Percentiles rank a stretch among this genome's conserved stretches.
Conservation (phyloP, 495 filamentous ascomycete species). For the Hypoxylon trugodes region DNA sequence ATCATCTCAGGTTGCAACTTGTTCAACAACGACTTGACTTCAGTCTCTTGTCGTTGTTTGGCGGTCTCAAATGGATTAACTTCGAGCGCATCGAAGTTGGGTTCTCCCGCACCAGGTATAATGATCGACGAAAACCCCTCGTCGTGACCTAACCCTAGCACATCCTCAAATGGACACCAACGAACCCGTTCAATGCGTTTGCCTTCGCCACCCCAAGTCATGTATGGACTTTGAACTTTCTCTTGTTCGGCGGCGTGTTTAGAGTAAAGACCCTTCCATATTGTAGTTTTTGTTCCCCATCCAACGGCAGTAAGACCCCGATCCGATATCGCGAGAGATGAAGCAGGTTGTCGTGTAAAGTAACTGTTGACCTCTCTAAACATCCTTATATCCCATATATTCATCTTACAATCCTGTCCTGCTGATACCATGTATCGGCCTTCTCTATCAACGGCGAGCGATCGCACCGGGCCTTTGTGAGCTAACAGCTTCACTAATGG, state of each 20-base stretch:
- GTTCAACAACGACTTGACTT: slow-evolving; percentile 86
- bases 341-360: slow-evolving; percentile 85
- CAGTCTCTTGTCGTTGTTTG: slow-evolving; percentile 92
- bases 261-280: slow-evolving; percentile 89
- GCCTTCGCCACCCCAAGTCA: slow-evolving; percentile 91
- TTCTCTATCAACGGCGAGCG: slow-evolving; percentile 83
- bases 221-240: slow-evolving; percentile 88
- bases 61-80: slow-evolving; percentile 95
- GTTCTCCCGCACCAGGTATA: slow-evolving; percentile 92
- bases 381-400: slow-evolving; percentile 95
- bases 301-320: slow-evolving; percentile 85
- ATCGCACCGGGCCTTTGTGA: slow-evolving; percentile 92
- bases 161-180: slow-evolving; percentile 96
- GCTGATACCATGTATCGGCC: slow-evolving; percentile 96
- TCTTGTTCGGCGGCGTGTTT: slow-evolving; percentile 70
- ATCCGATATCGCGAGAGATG: slow-evolving; percentile 86
- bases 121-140: slow-evolving; percentile 88
- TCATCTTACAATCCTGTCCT: slow-evolving; percentile 90
- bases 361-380: slow-evolving; percentile 92
- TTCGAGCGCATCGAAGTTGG: slow-evolving; percentile 95
- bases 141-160: slow-evolving; percentile 84
- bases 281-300: slow-evolving; percentile 87
- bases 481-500: slow-evolving; percentile 92
- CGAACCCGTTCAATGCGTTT: slow-evolving; percentile 78
- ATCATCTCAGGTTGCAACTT: slow-evolving; percentile 99